Base-by-base conservation (phyloP, 805 yeast genomes). In the Nakazawaea anatomiae region DNA sequence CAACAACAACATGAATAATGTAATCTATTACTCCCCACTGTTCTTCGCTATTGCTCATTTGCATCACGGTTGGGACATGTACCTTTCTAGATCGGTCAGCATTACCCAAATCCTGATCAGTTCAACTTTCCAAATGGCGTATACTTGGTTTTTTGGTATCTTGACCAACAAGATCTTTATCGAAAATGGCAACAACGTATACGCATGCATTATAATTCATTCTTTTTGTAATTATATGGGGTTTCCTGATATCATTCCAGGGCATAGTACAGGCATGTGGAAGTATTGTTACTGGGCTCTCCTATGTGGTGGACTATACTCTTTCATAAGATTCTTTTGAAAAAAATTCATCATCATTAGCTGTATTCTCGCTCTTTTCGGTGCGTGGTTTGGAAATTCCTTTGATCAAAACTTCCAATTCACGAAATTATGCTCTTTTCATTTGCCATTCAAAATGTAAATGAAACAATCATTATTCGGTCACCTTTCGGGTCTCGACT, bases 1-100 rank as follows among this genome's bases (percentile, higher is more conserved):
- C 25, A 18, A 18, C 25, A 18, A 18, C 25, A 42, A 58, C 29
- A 51, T 50, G 35, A 54, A 48, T 40, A n/a, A 52, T 8, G 54
- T 70, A 25, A 61, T 77, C 1, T 56, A 58, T 14, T 60, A 66
- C 31, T 75, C 87, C 1, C 94, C 96, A 1, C 58, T 80, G 6
- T 72, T 81, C 51, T 89, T 89, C 68, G 90, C 91, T 1, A 58
- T 85, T 29, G 94, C 95, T 0, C 96, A 89, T 65, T 46, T 85
- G 27, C 92, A 89, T 60, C 96, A 89, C 62, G 89, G 79, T 2
- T 71, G 71, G 55, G 83, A 79, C 50, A 56, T 76, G 42, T 71
- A 71, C 53, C 54, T 54, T 39, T 53, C 51, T 49, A 64, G 59
- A 8, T 55, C 63, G 1, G 42, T 58, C 5, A 61, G 70, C 2